A percentile compares a stretch with the other conserved stretches of the same genome.
Evolutionary conservation across 2,329 filamentous ascomycete genomes (phyloP).

Genomic region (Eutypella sp.): DNA sequence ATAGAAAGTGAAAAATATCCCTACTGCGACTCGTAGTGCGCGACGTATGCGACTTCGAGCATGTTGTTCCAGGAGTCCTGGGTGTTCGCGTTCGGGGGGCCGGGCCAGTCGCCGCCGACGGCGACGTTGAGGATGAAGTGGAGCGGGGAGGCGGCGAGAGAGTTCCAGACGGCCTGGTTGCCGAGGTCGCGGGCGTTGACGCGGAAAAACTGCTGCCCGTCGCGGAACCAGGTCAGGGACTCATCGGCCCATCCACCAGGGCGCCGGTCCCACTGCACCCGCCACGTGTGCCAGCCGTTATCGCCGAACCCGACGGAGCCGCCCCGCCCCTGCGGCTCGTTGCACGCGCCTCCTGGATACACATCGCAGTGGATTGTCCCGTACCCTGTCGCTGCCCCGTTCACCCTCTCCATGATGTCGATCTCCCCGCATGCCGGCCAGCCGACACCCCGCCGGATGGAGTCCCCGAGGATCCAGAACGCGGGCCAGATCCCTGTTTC

Average conservation of each 20-base stretch:
- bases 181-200: conserved; percentile 37
- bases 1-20: too few species aligned
- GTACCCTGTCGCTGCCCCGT: conserved; percentile 39
- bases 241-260: conserved; percentile 39
- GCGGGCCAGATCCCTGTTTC: conserved; percentile 42
- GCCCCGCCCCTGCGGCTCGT: conserved; percentile 40
- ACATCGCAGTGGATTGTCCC: conserved; percentile 45
- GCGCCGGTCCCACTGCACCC: conserved; percentile 41
- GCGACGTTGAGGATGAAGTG: conserved; percentile 46
- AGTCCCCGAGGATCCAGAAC: conserved; percentile 47
- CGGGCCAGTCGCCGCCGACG: conserved; percentile 44
- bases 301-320: conserved; percentile 34
- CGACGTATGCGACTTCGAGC: conserved; percentile 50
- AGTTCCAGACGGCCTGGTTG: conserved; percentile 38
- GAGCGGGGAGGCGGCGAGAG: conserved; percentile 36
- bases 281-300: conserved; percentile 45
- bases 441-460: conserved; percentile 37
- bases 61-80: conserved; percentile 39
- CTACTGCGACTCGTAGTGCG: conserved; percentile 24
- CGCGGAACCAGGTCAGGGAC: conserved; percentile 44
- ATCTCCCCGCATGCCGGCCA: conserved; percentile 49
- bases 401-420: conserved; percentile 46
- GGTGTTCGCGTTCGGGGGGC: conserved; percentile 42
- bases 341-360: conserved; percentile 40
- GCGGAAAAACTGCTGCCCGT: conserved; percentile 39